phyloP scores from a whole-genome alignment of 345 rosid species.

The Hypericum androsaemum region DNA sequence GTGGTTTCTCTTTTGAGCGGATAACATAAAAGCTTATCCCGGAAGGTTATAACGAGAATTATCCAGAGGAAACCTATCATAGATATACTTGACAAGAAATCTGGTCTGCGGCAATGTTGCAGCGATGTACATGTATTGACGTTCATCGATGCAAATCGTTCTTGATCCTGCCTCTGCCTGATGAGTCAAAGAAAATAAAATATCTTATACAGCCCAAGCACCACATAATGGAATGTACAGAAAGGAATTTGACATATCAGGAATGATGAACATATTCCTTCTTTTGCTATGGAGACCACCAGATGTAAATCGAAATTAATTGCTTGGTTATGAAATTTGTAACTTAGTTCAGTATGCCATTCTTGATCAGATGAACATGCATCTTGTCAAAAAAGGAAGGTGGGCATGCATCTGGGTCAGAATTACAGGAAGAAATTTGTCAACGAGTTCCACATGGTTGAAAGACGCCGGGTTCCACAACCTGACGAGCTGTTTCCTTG shows the following conservation, averaged over 20 bases:
- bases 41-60: no score
- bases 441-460: conserved; percentile 35
- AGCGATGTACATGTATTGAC: conserved; percentile 22
- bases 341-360: no score
- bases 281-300: not conserved
- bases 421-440: conserved; percentile 35
- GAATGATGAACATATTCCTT: not conserved
- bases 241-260: no score
- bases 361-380: no score
- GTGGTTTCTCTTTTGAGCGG: no score
- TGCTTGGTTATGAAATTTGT: no score
- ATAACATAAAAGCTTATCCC: no score
- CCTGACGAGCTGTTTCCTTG: conserved; percentile 15
- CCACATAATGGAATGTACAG: not conserved
- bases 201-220: not conserved
- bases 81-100: conserved; percentile 6
- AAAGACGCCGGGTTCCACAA: conserved; percentile 10
- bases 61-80: no score
- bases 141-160: conserved; percentile 52
- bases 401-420: no score
- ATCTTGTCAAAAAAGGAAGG: no score
- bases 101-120: conserved; percentile 23
- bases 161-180: conserved; percentile 44
- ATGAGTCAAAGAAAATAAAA: not conserved
- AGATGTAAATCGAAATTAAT: not conserved